These are phyloP conservation scores for Rhizophagus sp. DNA, from an alignment of 192 early-diverging fungal species.

Conservation along the genomic window DNA sequence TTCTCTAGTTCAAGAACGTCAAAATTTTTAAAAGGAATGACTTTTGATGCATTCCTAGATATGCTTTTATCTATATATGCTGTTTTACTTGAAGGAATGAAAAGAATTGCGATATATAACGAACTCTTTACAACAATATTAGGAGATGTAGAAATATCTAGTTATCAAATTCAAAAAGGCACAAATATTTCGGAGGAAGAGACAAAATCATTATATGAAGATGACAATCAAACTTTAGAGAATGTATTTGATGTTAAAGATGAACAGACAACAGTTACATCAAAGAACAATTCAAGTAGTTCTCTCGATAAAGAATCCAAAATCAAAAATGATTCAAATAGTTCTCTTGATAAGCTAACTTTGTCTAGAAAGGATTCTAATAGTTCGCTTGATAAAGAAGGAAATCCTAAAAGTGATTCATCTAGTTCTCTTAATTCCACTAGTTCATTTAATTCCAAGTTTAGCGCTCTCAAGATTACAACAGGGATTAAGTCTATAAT, in stretches of 20 bases:
- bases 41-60: constrained; percentile 81
- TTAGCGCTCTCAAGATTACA: constrained; percentile 14
- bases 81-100: constrained; percentile 71
- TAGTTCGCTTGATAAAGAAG: constrained; percentile 1
- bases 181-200: constrained; percentile 31
- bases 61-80: constrained; percentile 77
- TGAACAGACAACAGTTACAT: not conserved
- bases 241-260: constrained; percentile 2
- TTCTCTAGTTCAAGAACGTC: constrained; percentile 57
- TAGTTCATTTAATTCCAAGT: not conserved
- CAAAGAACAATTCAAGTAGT: not conserved
- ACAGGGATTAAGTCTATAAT: constrained; percentile 30
- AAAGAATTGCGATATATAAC: constrained; percentile 71
- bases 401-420: not conserved
- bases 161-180: constrained; percentile 37
- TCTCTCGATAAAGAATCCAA: not conserved
- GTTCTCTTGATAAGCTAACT: not conserved
- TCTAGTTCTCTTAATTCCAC: not conserved
- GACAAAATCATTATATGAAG: constrained; percentile 31
- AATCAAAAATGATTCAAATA: constrained; percentile 4
- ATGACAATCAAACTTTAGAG: not conserved
- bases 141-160: constrained; percentile 56
- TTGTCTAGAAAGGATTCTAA: not conserved
- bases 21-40: constrained; percentile 73
- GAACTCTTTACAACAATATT: constrained; percentile 67